Base-by-base conservation (phyloP, 371 early-diverging fungal species). In the Mortierella sp. region DNA sequence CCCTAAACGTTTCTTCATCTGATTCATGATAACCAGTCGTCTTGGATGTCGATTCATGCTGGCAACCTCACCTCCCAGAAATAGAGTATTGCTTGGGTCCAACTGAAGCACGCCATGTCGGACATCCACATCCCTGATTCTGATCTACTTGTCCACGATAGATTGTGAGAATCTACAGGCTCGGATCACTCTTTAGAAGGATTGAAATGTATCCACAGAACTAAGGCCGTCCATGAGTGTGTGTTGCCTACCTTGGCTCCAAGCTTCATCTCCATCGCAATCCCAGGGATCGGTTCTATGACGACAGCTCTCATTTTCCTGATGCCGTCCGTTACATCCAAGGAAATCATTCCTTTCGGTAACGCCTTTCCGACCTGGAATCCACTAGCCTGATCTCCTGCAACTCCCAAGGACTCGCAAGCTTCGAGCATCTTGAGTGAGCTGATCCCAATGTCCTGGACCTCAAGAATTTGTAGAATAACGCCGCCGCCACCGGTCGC, bases 201-300 rank as follows among this genome's bases (percentile, higher is more conserved):
- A 25, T 8, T 34, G 16, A 1, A 29, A 43, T 16, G 7, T 1
- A 40, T 52, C 43, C 25, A 16, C 19, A 50, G 22, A 47, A 4
- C 22, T 14, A 10, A 34, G 34, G 10, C 34, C n/a, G n/a, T n/a
- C 10, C 34, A 10, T 34, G 34, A 10, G 34, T 34, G 34, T 34
- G 10, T 34, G 34, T 10, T 34, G 34, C 10, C 4, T 65, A 76
- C 77, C 62, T 76, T 76, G 41, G 69, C 69, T 14, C 77, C 77
- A 9, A 76, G 60, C 50, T 69, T 61, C 77, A 76, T 76, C 49
- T 76, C 77, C 47, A 76, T 57, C 1, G 62, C 69, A 21, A 76
- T 54, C 22, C 65, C 77, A 3, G 43, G 29, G 17, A 76, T 69
- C 13, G 69, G 65, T 13, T 57, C 62, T 61, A 68, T 51, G 22